Evolutionary conservation across 179 eudicot species (phyloP).

Genomic region (Silene noctiflora): DNA sequence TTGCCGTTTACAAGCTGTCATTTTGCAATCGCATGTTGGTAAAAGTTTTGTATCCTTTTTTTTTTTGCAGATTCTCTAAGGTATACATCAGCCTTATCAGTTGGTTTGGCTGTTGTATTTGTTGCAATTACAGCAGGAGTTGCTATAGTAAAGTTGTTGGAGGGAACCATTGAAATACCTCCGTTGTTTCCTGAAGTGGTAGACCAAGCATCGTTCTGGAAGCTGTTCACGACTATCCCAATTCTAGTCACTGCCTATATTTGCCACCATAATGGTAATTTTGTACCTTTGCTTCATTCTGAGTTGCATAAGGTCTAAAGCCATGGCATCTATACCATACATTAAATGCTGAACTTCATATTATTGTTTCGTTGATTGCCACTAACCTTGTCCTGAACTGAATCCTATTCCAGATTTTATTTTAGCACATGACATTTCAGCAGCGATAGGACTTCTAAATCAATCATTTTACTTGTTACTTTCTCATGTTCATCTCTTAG

Average conservation of each 20-base stretch:
- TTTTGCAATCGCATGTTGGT: neutral
- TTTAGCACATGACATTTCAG: neutral
- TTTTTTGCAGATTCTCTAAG: slow-evolving; percentile 64
- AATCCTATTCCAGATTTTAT: neutral
- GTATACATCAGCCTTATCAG: slow-evolving; percentile 82
- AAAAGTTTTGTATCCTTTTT: slow-evolving; percentile 3
- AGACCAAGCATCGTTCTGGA: slow-evolving; percentile 74
- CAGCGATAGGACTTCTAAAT: neutral
- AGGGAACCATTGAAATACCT: slow-evolving; percentile 64
- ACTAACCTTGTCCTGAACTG: neutral
- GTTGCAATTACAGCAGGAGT: slow-evolving; percentile 73
- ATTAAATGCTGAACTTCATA: neutral
- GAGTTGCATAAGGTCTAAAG: neutral
- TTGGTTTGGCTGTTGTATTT: slow-evolving; percentile 74
- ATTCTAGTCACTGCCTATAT: slow-evolving; percentile 79
- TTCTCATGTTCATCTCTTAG: neutral
- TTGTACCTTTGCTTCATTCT: slow-evolving; percentile 1
- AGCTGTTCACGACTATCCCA: slow-evolving; percentile 76
- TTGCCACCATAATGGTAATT: slow-evolving; percentile 77
- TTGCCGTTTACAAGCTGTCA: neutral
- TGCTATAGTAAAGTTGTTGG: slow-evolving; percentile 46
- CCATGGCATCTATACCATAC: slow-evolving; percentile 5
- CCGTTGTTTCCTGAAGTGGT: slow-evolving; percentile 54
- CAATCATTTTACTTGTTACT: neutral
- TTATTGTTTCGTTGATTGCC: neutral